phyloP scores from a whole-genome alignment of 768 basidiomycete species.

The Termitomyces sp. region DNA sequence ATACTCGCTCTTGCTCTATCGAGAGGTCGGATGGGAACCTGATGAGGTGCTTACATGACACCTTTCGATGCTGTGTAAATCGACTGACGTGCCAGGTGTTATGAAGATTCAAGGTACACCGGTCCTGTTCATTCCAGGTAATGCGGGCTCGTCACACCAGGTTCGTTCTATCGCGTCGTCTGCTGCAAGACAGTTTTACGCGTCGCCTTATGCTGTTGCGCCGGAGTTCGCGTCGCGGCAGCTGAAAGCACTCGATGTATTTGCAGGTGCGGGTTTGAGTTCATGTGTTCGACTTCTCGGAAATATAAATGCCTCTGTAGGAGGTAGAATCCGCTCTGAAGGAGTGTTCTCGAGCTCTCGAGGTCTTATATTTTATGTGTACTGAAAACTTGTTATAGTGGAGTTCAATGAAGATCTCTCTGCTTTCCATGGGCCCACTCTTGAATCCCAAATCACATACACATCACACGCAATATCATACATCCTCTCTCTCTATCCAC shows the following conservation, averaged over 20 bases:
- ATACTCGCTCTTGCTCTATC: conserved; percentile 88
- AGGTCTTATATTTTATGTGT: neutral
- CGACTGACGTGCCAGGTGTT: neutral
- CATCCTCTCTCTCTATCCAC: conserved; percentile 75
- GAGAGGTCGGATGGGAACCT: conserved; percentile 82
- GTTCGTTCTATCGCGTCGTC: conserved; percentile 94
- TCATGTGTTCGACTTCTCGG: neutral
- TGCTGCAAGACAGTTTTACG: conserved; percentile 76
- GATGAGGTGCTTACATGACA: conserved; percentile 43
- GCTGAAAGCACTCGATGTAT: conserved; percentile 75
- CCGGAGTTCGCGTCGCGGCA: conserved; percentile 46
- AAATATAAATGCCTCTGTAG: neutral
- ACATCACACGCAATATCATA: conserved; percentile 66
- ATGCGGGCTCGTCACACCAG: conserved; percentile 93
- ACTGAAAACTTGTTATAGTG: conserved; percentile 40
- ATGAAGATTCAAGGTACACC: conserved; percentile 51
- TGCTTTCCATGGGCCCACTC: conserved; percentile 88
- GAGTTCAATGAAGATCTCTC: conserved; percentile 98
- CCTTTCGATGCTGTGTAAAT: neutral
- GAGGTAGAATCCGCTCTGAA: neutral
- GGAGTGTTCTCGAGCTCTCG: neutral
- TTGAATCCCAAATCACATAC: conserved; percentile 79
- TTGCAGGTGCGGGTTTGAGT: conserved; percentile 55
- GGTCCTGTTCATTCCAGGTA: conserved; percentile 96
- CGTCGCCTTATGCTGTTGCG: conserved; percentile 53